Conservation (phyloP, 257 asterid species). For the Craterostigma plantagineum region DNA sequence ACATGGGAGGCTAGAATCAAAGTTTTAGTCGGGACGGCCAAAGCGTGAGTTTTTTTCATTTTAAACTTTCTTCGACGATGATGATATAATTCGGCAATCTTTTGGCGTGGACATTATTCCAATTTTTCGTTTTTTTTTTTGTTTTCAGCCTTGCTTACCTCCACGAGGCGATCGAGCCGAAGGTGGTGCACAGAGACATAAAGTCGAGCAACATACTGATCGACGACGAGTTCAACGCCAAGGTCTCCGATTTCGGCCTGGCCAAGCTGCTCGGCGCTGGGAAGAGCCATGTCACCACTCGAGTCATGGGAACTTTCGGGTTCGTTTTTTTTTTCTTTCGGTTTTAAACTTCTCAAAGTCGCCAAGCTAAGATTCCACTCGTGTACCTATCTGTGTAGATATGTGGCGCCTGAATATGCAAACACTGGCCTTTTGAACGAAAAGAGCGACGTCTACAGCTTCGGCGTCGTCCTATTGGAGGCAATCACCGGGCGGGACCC, state of each 20-base stretch:
- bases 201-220: constrained; percentile 89
- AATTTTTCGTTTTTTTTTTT: too few relatives aligned
- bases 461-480: constrained; percentile 77
- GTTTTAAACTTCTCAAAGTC: neutral
- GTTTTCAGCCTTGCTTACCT: constrained; percentile 70
- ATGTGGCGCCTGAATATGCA: constrained; percentile 98
- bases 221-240: constrained; percentile 75
- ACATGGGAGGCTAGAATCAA: constrained; percentile 93
- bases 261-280: constrained; percentile 94
- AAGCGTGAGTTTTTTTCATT: constrained; percentile 51
- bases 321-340: constrained; percentile 14
- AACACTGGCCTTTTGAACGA: constrained; percentile 86
- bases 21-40: constrained; percentile 94
- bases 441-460: constrained; percentile 90
- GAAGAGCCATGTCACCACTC: constrained; percentile 81
- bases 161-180: constrained; percentile 94
- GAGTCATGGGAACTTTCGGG: constrained; percentile 99
- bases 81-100: too few relatives aligned
- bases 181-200: constrained; percentile 88
- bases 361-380: too few relatives aligned
- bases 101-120: too few relatives aligned
- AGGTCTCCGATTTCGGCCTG: constrained; percentile 91
- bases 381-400: constrained; percentile 14
- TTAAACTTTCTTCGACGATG: neutral
- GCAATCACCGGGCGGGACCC: constrained; percentile 96